phyloP scores from a whole-genome alignment of 257 asterid species.

The Forsythia suspensa region DNA sequence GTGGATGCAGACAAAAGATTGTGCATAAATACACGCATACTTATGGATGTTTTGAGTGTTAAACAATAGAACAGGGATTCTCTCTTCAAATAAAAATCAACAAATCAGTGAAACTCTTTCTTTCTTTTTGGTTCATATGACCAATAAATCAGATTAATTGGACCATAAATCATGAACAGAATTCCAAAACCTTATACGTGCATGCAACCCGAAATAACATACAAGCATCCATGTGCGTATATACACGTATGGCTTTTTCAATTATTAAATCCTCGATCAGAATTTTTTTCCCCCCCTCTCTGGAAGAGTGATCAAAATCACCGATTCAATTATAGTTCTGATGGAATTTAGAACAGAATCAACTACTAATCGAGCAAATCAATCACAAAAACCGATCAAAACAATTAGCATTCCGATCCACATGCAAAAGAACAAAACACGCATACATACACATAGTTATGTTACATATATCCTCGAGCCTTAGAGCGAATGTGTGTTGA shows the following conservation, averaged over 20 bases:
- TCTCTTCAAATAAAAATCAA: too few relatives aligned
- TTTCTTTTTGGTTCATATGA: background rate
- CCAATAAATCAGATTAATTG: background rate
- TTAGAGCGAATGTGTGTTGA: background rate
- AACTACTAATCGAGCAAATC: background rate
- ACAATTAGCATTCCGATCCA: conserved; percentile 5
- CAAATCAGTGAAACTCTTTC: background rate
- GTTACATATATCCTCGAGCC: background rate
- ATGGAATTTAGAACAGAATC: background rate
- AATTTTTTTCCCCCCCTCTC: background rate
- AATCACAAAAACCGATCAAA: conserved; percentile 12
- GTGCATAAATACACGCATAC: background rate
- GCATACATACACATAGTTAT: background rate
- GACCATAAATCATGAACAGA: background rate
- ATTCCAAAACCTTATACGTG: background rate
- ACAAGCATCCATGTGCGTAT: background rate
- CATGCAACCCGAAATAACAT: background rate
- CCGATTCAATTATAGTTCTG: background rate
- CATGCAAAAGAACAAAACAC: background rate
- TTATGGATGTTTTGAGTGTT: background rate
- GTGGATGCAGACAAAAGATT: background rate
- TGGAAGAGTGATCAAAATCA: background rate
- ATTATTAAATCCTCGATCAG: background rate
- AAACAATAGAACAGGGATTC: background rate
- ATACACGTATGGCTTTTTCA: background rate